phyloP scores from a whole-genome alignment of 1,284 basidiomycete genomes.

The Ceratobasidium papillatum region DNA sequence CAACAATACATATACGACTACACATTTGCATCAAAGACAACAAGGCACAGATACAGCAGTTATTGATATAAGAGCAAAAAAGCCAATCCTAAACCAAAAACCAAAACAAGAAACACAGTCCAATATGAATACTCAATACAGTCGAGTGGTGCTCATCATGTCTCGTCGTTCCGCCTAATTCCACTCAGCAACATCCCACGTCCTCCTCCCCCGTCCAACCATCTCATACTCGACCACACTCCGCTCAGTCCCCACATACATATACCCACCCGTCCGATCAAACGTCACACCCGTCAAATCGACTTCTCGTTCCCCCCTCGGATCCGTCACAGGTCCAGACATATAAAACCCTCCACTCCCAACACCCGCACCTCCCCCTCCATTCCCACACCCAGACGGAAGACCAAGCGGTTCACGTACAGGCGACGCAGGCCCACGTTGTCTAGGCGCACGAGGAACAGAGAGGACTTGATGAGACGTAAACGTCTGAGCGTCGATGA shows the following conservation, averaged over 20 bases:
- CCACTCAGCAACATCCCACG: slow-evolving; percentile 52
- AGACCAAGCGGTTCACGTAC: slow-evolving; percentile 15
- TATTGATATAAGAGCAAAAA: not conserved
- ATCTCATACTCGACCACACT: slow-evolving; percentile 74
- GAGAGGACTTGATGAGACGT: slow-evolving; percentile 74
- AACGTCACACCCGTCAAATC: slow-evolving; percentile 77
- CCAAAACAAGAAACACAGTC: not conserved
- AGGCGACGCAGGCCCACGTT: not conserved
- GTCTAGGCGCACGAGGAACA: slow-evolving; percentile 57
- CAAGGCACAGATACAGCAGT: not conserved
- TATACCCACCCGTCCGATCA: slow-evolving; percentile 69
- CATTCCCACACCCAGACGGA: not conserved
- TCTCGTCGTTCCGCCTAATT: not conserved
- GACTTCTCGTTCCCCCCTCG: slow-evolving; percentile 47
- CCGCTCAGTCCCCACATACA: slow-evolving; percentile 72
- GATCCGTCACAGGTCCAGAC: slow-evolving; percentile 40
- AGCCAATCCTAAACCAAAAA: not conserved
- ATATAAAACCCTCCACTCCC: slow-evolving; percentile 5
- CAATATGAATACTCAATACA: not conserved
- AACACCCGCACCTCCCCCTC: not conserved
- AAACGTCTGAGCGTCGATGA: slow-evolving; percentile 82
- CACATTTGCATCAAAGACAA: not conserved
- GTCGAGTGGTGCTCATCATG: not conserved
- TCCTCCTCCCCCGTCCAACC: slow-evolving; percentile 53
- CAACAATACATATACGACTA: not conserved